phyloP scores from a whole-genome alignment of 2,329 filamentous ascomycete species.

The Emergomyces pasteurianus region DNA sequence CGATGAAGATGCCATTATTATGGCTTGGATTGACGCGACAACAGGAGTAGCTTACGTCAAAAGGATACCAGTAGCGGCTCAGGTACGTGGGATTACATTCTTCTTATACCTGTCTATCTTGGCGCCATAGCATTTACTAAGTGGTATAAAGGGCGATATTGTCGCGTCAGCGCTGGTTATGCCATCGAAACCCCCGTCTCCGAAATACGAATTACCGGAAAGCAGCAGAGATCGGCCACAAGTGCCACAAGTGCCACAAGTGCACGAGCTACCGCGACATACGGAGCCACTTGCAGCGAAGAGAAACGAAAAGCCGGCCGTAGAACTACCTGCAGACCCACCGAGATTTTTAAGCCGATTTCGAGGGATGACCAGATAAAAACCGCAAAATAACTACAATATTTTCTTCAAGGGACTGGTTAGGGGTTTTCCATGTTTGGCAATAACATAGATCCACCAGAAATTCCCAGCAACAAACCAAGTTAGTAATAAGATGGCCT shows the following conservation, averaged over 20 bases:
- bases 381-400: background rate
- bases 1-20: slow-evolving; percentile 28
- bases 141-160: background rate
- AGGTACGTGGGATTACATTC: background rate
- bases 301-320: background rate
- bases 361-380: background rate
- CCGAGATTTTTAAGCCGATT: slow-evolving; percentile 1
- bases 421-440: background rate
- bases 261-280: background rate
- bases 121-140: background rate
- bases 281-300: background rate
- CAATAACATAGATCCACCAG: background rate
- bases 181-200: background rate
- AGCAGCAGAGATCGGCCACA: background rate
- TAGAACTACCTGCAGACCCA: slow-evolving; percentile 1
- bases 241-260: background rate
- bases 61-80: slow-evolving; percentile 11
- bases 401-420: no score
- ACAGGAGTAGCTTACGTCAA: slow-evolving; percentile 23
- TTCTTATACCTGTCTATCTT: no score
- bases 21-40: slow-evolving; percentile 29
- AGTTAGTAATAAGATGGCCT: background rate
- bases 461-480: background rate
- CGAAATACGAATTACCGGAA: background rate
- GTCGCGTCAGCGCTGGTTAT: background rate